Evolutionary conservation across 1,139 yeast species (phyloP).

Genomic region (Candida pseudocylindracea): DNA sequence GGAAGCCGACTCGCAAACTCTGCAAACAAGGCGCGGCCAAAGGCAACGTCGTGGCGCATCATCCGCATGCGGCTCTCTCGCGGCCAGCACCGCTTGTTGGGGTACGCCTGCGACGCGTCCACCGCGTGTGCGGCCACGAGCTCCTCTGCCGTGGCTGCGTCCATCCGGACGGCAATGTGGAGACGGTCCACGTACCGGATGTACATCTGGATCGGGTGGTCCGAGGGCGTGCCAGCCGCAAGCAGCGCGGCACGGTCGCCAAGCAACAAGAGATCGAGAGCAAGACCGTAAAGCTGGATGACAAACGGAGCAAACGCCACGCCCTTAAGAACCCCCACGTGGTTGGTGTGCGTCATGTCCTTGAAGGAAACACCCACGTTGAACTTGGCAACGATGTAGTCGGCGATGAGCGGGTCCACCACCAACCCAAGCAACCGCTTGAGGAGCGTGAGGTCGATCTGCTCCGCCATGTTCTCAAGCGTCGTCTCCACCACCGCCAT

Average conservation of each 20-base stretch:
- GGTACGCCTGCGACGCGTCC: conserved; percentile 86
- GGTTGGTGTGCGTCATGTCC: conserved; percentile 89
- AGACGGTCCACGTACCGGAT: conserved; percentile 69
- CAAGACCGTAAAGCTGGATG: conserved; percentile 74
- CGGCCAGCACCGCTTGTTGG: conserved; percentile 90
- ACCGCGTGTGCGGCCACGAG: conserved; percentile 53
- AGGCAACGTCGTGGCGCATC: conserved; percentile 76
- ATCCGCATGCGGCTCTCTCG: conserved; percentile 77
- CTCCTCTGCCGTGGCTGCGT: conserved; percentile 50
- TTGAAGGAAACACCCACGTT: conserved; percentile 67
- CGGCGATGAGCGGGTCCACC: conserved; percentile 84
- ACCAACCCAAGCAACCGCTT: conserved; percentile 63
- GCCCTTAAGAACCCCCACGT: conserved; percentile 74
- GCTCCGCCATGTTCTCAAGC: conserved; percentile 52
- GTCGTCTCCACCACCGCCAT: conserved; percentile 71
- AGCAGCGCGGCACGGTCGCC: conserved; percentile 41
- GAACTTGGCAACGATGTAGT: conserved; percentile 82
- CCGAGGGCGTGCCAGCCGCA: not conserved
- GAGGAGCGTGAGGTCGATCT: conserved; percentile 69
- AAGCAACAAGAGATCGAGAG: conserved; percentile 57
- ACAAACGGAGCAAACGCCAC: conserved; percentile 80
- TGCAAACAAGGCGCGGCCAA: conserved; percentile 89
- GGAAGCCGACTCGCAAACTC: conserved; percentile 71
- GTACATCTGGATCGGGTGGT: conserved; percentile 51
- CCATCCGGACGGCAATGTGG: conserved; percentile 59